Base-by-base conservation (phyloP, 352 stramenopile genomes). In the Globisporangium ultimum region DNA sequence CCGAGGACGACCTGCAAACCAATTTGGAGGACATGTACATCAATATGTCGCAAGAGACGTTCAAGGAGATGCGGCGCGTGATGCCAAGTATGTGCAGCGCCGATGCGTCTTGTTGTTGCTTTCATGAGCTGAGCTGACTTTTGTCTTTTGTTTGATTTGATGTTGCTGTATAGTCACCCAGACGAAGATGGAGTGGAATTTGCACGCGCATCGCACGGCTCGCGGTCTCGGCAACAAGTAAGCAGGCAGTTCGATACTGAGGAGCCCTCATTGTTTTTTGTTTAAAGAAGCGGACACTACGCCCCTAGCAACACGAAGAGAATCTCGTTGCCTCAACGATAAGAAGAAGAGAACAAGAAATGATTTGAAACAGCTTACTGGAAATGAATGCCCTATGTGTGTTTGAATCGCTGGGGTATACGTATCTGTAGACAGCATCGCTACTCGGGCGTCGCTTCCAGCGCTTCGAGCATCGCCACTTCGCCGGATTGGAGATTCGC, bases 21-120 rank as follows among this genome's bases (percentile, higher is more conserved):
- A 87, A 93, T 32, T 72, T 98, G 15, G 90, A 95, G 65, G 91
- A 97, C 60, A 97, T 98, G 87, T 97, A 97, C 73, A 93, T 91
- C 60, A 97, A 95, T 66, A 98, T 98, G 91, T 96, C 88, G 32
- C 81, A 97, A 56, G 87, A 97, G 63, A 97, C 91, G 9, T 96
- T 97, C 65, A 96, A 96, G 69, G 89, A 95, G 61, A 98, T 99
- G 87, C 87, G 96, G 51, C 86, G 95, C 53, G 91, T 98, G 12
- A 96, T 98, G 84, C 94, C 96, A 48, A 76, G 80, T 88, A 66
- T 43, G 68, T 40, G 38, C 15, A 9, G 14, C n/a, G 18, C 13
- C 10, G 6, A 18, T 52, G 43, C 12, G 22, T 43, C 8, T 48
- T 36, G 28, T 36, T 6, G 28, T 0, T 10, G 28, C 28, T 6